Percentiles rank a stretch among this genome's conserved stretches.
phyloP scores from a whole-genome alignment of 2,329 filamentous ascomycete species.

The Grosmannia huntii region DNA sequence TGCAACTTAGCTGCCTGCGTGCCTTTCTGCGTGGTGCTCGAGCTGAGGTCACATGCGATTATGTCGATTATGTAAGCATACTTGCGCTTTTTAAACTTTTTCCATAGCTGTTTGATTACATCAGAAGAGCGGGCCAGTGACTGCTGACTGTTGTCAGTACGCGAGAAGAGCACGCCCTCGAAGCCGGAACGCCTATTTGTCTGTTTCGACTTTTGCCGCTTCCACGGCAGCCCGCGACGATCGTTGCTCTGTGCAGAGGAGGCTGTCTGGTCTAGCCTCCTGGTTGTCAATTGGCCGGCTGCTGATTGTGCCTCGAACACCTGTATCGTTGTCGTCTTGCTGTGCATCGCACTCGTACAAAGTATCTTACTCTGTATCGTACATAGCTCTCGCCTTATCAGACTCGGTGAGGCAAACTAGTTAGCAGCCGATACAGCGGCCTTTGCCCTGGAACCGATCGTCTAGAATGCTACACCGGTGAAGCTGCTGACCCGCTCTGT shows the following conservation, averaged over 20 bases:
- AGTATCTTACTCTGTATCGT: too few species aligned
- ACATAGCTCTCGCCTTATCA: too few species aligned
- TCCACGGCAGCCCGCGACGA: background rate
- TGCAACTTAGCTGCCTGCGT: too few species aligned
- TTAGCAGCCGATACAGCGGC: background rate
- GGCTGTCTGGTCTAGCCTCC: background rate
- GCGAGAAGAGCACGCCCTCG: background rate
- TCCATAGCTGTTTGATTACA: background rate
- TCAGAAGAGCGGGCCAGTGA: too few species aligned
- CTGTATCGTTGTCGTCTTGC: too few species aligned
- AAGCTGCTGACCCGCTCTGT: background rate
- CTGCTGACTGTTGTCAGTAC: too few species aligned
- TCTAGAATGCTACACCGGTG: background rate
- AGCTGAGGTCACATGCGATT: too few species aligned
- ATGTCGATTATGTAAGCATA: too few species aligned
- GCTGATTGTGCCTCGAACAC: too few species aligned
- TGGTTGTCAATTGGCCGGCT: background rate
- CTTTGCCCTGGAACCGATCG: too few species aligned
- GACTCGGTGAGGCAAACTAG: background rate
- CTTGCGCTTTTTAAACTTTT: background rate
- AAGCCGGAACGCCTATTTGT: background rate
- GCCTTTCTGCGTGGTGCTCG: too few species aligned
- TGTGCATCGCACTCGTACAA: too few species aligned
- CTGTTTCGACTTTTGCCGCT: background rate
- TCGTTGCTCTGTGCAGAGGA: background rate